phyloP scores from a whole-genome alignment of 208 protist genomes.

The Crithidia bombi region DNA sequence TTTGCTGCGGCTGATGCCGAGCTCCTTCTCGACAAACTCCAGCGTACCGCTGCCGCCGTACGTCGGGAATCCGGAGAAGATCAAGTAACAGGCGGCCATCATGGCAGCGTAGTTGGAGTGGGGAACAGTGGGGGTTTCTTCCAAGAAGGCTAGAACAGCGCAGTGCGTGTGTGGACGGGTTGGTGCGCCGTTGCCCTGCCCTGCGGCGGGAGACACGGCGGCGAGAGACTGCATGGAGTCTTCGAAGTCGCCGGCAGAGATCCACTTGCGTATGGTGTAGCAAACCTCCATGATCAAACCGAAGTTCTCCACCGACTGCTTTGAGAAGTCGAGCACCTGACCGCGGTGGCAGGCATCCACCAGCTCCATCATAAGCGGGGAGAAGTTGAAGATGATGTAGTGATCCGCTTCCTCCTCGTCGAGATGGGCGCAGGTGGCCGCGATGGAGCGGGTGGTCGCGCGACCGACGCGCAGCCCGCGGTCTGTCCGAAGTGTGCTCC shows the following conservation, averaged over 20 bases:
- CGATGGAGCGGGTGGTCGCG: conserved; percentile 52
- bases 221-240: neutral
- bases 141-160: conserved; percentile 70
- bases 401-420: conserved; percentile 51
- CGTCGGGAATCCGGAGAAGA: conserved; percentile 67
- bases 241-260: conserved; percentile 36
- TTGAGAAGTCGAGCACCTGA: conserved; percentile 80
- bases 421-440: conserved; percentile 46
- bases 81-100: conserved; percentile 76
- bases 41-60: conserved; percentile 55
- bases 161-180: conserved; percentile 36
- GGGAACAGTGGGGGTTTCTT: conserved; percentile 53
- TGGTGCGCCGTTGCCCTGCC: neutral
- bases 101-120: conserved; percentile 81
- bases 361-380: conserved; percentile 77
- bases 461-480: conserved; percentile 49
- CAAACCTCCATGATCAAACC: conserved; percentile 76
- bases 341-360: conserved; percentile 54
- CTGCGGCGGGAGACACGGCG: neutral
- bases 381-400: conserved; percentile 88
- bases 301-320: conserved; percentile 75
- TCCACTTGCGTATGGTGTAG: conserved; percentile 75
- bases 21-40: conserved; percentile 61
- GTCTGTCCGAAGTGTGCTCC: conserved; percentile 48
- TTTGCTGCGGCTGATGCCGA: conserved; percentile 55